phyloP scores from a whole-genome alignment of 352 stramenopile genomes.

The Phytopythium mirpurense region DNA sequence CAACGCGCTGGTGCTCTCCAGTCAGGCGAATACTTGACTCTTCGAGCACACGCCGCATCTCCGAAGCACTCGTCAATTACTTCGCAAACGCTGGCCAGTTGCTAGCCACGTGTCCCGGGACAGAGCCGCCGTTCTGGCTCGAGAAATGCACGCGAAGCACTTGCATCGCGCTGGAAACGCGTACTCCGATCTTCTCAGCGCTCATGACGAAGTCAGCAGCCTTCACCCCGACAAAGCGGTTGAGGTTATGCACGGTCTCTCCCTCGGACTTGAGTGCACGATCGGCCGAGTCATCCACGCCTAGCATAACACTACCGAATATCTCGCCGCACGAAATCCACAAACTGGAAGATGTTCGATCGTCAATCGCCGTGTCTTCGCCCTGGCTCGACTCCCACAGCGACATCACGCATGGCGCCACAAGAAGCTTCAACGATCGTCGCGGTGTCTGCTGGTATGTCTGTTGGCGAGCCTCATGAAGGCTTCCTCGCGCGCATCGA shows the following conservation, averaged over 20 bases:
- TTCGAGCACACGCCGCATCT: constrained; percentile 41
- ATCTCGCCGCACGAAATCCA: constrained; percentile 58
- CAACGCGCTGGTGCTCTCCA: constrained; percentile 31
- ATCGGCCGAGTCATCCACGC: constrained; percentile 18
- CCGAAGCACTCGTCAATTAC: constrained; percentile 31
- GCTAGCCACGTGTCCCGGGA: constrained; percentile 33
- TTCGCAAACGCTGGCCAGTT: constrained; percentile 47
- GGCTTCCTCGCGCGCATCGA: background rate
- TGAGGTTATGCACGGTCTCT: constrained; percentile 33
- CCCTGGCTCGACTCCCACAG: constrained; percentile 34
- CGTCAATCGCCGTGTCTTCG: background rate
- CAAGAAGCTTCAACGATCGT: constrained; percentile 53
- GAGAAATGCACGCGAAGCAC: constrained; percentile 39
- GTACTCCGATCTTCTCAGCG: constrained; percentile 47
- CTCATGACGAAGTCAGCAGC: constrained; percentile 53
- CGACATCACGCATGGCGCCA: constrained; percentile 58
- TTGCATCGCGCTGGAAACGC: constrained; percentile 34
- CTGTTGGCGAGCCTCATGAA: constrained; percentile 3
- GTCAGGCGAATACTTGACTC: constrained; percentile 52
- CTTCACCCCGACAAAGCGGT: constrained; percentile 29
- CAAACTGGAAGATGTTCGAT: constrained; percentile 17
- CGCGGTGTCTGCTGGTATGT: constrained; percentile 13
- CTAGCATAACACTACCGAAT: constrained; percentile 49
- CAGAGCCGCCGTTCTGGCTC: constrained; percentile 23
- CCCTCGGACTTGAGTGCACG: constrained; percentile 14